Conservation (phyloP, 2,329 filamentous ascomycete species). For the Exophiala lecanii-corni region DNA sequence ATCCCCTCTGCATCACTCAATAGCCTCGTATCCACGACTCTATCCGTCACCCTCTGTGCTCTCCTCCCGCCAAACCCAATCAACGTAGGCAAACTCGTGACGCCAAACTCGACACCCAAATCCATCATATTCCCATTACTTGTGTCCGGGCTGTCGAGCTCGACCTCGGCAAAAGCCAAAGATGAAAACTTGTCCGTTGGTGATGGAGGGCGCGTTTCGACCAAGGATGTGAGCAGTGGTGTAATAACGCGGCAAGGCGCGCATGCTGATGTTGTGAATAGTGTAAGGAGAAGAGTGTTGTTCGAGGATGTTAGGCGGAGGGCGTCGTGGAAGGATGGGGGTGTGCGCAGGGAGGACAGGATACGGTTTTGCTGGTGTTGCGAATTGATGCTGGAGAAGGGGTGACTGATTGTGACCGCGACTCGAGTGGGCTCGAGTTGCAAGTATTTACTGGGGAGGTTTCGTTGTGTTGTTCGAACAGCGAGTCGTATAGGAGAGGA, state of each 20-base stretch:
- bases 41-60: slow-evolving; percentile 25
- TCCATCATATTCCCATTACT: slow-evolving; percentile 25
- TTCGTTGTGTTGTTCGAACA: no score
- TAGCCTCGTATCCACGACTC: slow-evolving; percentile 23
- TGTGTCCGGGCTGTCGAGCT: slow-evolving; percentile 30
- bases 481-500: no score
- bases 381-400: slow-evolving; percentile 7
- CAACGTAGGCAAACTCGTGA: slow-evolving; percentile 26
- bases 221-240: slow-evolving; percentile 21
- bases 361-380: slow-evolving; percentile 17
- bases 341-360: slow-evolving; percentile 21
- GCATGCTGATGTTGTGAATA: slow-evolving; percentile 25
- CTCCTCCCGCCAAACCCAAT: slow-evolving; percentile 26
- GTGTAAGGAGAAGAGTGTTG: slow-evolving; percentile 22
- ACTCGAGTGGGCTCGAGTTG: no score
- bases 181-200: slow-evolving; percentile 18
- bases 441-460: no score
- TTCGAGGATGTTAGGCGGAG: slow-evolving; percentile 23
- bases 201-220: slow-evolving; percentile 17
- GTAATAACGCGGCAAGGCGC: slow-evolving; percentile 25
- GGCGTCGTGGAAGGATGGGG: slow-evolving; percentile 24
- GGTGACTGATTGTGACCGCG: no score
- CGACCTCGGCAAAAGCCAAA: slow-evolving; percentile 25
- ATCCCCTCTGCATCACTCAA: slow-evolving; percentile 18
- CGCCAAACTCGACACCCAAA: slow-evolving; percentile 24